Conservation (phyloP, 2,329 filamentous ascomycete genomes). For the Pseudogymnoascus sp. region DNA sequence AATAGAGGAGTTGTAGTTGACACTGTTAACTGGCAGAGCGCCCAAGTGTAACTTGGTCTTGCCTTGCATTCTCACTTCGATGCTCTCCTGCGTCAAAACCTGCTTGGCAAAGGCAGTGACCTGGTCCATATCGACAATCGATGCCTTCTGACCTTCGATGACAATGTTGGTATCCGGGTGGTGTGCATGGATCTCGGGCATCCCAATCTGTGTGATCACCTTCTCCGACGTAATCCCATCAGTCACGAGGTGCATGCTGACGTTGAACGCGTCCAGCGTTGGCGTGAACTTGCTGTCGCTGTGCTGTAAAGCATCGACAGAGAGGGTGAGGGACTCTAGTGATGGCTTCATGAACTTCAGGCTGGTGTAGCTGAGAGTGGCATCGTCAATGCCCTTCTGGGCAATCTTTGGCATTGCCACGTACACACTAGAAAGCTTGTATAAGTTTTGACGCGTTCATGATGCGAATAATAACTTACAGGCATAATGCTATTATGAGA, state of each 20-base stretch:
- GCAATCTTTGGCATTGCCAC: constrained; percentile 52
- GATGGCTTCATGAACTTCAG: constrained; percentile 43
- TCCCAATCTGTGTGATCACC: constrained; percentile 22
- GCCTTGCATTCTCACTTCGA: constrained; percentile 43
- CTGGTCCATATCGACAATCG: constrained; percentile 34
- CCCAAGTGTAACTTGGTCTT: constrained; percentile 43
- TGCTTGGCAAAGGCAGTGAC: constrained; percentile 43
- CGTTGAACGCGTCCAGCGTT: constrained; percentile 44
- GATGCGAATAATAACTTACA: constrained; percentile 36
- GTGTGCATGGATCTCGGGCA: constrained; percentile 25
- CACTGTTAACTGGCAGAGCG: constrained; percentile 38
- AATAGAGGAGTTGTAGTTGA: constrained; percentile 49
- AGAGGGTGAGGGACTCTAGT: constrained; percentile 39
- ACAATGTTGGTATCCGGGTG: constrained; percentile 30
- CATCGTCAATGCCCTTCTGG: constrained; percentile 44
- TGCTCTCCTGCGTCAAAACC: constrained; percentile 40
- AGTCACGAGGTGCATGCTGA: constrained; percentile 37
- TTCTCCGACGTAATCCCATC: constrained; percentile 25
- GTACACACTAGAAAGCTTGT: constrained; percentile 37
- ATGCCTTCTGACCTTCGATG: constrained; percentile 38
- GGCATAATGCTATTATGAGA: constrained; percentile 45
- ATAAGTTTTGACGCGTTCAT: not conserved
- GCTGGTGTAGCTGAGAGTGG: constrained; percentile 41
- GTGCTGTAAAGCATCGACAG: constrained; percentile 39
- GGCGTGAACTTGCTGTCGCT: constrained; percentile 45